phyloP scores from a whole-genome alignment of 768 basidiomycete genomes.

The Leccinum olivaceopallidum region DNA sequence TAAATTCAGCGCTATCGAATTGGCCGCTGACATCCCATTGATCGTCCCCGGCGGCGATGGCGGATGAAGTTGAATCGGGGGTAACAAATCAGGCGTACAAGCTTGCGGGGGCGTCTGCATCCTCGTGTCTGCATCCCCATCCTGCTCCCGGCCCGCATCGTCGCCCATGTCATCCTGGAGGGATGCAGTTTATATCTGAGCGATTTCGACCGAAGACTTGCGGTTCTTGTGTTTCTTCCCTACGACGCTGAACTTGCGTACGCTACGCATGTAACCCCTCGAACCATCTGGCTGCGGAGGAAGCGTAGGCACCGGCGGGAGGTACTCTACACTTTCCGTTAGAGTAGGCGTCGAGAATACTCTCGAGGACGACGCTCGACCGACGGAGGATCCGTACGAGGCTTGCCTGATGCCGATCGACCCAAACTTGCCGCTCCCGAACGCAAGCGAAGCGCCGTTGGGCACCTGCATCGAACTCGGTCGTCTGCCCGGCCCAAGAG shows the following conservation, averaged over 20 bases:
- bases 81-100: constrained; percentile 35
- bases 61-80: constrained; percentile 57
- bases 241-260: constrained; percentile 62
- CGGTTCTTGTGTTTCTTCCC: constrained; percentile 54
- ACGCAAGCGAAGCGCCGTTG: constrained; percentile 16
- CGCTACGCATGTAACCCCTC: constrained; percentile 55
- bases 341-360: constrained; percentile 31
- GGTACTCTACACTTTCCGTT: constrained; percentile 32
- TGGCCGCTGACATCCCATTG: constrained; percentile 12
- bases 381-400: constrained; percentile 17
- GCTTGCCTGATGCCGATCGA: too few species aligned
- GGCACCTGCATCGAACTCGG: constrained; percentile 50
- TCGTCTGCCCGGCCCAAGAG: constrained; percentile 33
- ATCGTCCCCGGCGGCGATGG: constrained; percentile 46
- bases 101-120: constrained; percentile 8
- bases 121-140: constrained; percentile 14
- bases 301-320: constrained; percentile 25
- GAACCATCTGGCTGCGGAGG: constrained; percentile 34
- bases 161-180: constrained; percentile 3
- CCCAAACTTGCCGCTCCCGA: too few species aligned
- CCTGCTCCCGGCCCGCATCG: constrained; percentile 1
- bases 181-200: constrained; percentile 9
- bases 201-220: constrained; percentile 46
- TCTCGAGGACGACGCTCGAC: constrained; percentile 29
- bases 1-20: constrained; percentile 20